phyloP scores from a whole-genome alignment of 208 protist genomes.

The Leishmania tarentolae region DNA sequence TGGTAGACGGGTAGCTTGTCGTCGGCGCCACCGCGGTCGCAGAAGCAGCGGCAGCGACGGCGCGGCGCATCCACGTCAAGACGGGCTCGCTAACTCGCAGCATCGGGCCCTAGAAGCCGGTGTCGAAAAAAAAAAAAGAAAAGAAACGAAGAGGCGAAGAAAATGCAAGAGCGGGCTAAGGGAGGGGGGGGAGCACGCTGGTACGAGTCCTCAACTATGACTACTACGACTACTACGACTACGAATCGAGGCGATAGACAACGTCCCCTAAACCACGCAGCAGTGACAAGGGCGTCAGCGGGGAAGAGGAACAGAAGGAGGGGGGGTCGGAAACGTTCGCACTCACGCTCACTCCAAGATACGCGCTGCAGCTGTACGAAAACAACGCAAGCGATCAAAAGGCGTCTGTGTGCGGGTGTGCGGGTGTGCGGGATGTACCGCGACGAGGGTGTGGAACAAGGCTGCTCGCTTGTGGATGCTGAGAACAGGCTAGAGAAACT shows the following conservation, averaged over 20 bases:
- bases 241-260: constrained; percentile 7
- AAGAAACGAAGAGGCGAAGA: background rate
- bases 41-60: background rate
- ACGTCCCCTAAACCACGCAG: constrained; percentile 15
- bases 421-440: background rate
- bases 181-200: background rate
- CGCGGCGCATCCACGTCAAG: constrained; percentile 7
- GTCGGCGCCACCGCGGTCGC: background rate
- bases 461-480: background rate
- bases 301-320: background rate
- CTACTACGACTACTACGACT: background rate
- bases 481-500: background rate
- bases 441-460: background rate
- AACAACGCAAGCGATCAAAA: background rate
- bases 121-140: background rate
- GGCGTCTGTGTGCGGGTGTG: background rate
- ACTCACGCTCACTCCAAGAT: background rate
- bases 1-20: too few species aligned
- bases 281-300: background rate
- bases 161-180: background rate
- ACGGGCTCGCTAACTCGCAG: background rate
- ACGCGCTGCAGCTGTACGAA: background rate
- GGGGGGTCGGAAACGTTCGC: background rate
- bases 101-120: background rate
- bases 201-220: background rate